Evolutionary conservation across 768 basidiomycete genomes (phyloP), one percentile per base, ranked within the genome.

Genomic region (Phylloporus arenicola): DNA sequence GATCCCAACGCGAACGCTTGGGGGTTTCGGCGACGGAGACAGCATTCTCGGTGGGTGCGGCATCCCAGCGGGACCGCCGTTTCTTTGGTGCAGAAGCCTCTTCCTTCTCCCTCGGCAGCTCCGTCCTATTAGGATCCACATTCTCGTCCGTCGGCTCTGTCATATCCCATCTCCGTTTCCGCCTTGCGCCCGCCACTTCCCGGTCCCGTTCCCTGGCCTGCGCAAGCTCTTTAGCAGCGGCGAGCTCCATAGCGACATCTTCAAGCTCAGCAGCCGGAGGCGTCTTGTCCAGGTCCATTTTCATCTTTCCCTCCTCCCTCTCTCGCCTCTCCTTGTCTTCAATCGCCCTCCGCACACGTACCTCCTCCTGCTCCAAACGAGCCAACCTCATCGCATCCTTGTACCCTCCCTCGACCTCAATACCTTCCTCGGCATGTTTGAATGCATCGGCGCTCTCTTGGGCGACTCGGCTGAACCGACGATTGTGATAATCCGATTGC

Each of bases 1-100:
- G 92, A 68, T 99, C 96, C 96, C 95, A 99, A 45, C 94, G 82
- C 25, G 94, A 97, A 44, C 86, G 85, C 66, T 93, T 94, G 25
- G 89, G 88, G 16, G 86, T 82, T 57, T 90, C 84, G 35, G 75
- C 72, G 8, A 73, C 65, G 33, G 71, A 66, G 30, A 64, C 59
- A 12, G 12, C 4, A 48, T 74, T 77, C 50, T 92, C 91, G 4
- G 85, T 80, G 11, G 94, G 92, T 0, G 92, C 82, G 46, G 92
- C 92, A 68, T 98, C 95, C 95, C 95, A 97, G 43, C 95, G 80
- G 49, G 94, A 97, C 57, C 92, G 84, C 53, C 91, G 86, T 71
- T 95, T 95, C 72, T 90, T 93, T 39, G 90, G 83, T 20, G 84
- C 83, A 49, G 85, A 81, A 24, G 76, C 78, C 46, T 88, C 88